These are phyloP conservation scores for Beauveria pseudobassiana DNA, from an alignment of 2,329 filamentous ascomycete species.

Conservation along the genomic window DNA sequence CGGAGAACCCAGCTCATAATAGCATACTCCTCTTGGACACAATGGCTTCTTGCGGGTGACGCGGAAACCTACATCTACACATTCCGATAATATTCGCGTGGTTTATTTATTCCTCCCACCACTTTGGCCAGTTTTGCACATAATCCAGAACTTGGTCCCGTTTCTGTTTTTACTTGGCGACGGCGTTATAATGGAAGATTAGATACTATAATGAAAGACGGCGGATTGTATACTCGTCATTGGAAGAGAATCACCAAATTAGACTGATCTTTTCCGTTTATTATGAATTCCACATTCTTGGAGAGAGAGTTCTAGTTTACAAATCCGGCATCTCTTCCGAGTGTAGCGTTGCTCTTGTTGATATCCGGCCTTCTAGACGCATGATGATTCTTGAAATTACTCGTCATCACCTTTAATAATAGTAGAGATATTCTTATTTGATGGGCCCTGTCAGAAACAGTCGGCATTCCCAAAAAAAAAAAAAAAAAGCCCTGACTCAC, in stretches of 20 bases:
- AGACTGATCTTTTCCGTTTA: not conserved
- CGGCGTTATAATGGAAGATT: not conserved
- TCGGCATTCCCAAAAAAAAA: no score
- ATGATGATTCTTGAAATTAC: no score
- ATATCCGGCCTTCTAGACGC: not conserved
- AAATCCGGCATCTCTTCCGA: no score
- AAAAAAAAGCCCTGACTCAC: no score
- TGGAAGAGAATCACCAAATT: not conserved
- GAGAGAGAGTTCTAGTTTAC: no score
- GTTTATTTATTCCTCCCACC: not conserved
- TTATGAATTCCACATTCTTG: not conserved
- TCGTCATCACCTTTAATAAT: no score
- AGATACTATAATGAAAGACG: not conserved
- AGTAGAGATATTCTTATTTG: no score
- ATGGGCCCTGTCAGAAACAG: no score
- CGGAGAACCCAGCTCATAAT: not conserved
- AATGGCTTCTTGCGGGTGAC: not conserved
- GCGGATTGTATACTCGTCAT: not conserved
- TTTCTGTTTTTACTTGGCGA: not conserved
- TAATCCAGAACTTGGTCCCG: not conserved
- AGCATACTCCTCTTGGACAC: not conserved
- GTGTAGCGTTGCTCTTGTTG: not conserved
- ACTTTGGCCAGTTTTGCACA: not conserved
- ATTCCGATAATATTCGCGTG: no score
- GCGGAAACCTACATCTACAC: no score